These are phyloP conservation scores for Piper longum DNA, from an alignment of 164 flowering plant species.

Conservation along the genomic window DNA sequence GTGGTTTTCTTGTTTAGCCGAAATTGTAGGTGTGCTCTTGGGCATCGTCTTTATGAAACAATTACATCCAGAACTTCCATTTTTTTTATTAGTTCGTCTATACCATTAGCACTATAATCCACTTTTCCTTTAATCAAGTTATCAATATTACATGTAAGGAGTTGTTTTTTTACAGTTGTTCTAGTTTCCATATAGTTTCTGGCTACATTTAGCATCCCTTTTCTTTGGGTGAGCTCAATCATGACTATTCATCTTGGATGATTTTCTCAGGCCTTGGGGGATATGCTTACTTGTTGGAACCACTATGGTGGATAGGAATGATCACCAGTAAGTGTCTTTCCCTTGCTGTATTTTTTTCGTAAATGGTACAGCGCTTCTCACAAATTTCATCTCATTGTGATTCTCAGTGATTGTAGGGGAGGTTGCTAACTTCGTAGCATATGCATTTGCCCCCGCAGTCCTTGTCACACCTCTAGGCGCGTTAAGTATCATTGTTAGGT, in stretches of 20 bases:
- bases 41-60: background rate
- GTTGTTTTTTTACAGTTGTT: too few species aligned
- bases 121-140: too few species aligned
- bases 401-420: conserved; percentile 82
- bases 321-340: conserved; percentile 40
- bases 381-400: conserved; percentile 4
- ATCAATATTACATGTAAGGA: too few species aligned
- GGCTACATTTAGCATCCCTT: background rate
- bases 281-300: conserved; percentile 67
- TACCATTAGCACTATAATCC: background rate
- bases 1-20: too few species aligned
- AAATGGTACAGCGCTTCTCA: background rate
- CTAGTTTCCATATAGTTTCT: background rate
- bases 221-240: background rate
- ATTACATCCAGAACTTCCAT: background rate
- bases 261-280: conserved; percentile 61
- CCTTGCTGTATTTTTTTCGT: background rate
- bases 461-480: conserved; percentile 96
- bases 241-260: background rate
- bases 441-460: conserved; percentile 87
- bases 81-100: background rate
- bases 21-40: background rate
- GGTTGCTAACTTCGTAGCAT: conserved; percentile 81
- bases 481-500: conserved; percentile 85
- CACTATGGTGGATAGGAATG: conserved; percentile 99